These are phyloP conservation scores for Prunus salicina DNA, from an alignment of 306 rosid genomes.

Conservation along the genomic window DNA sequence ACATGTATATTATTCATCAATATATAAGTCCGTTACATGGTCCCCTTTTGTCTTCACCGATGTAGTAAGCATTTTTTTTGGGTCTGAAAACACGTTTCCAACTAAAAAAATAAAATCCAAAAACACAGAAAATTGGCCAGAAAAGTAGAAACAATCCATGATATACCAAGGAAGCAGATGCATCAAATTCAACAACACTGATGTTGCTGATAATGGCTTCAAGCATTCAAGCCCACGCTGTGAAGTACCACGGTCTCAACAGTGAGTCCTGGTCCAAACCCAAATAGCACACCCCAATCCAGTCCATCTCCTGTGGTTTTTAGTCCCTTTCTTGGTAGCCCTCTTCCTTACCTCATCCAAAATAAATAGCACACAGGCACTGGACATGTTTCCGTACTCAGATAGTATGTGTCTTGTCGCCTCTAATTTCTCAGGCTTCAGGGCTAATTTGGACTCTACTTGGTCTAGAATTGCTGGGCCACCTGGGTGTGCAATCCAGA, in stretches of 20 bases:
- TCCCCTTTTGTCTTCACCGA: neutral
- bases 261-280: conserved; percentile 76
- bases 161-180: neutral
- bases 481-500: conserved; percentile 65
- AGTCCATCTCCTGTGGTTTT: conserved; percentile 51
- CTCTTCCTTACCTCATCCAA: conserved; percentile 61
- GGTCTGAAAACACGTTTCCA: neutral
- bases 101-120: neutral
- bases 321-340: conserved; percentile 40
- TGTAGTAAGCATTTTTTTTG: too few species aligned
- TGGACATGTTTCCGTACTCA: conserved; percentile 71
- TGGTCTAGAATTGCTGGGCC: conserved; percentile 57
- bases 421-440: conserved; percentile 43
- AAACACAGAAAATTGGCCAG: neutral
- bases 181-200: neutral
- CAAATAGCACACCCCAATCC: conserved; percentile 73
- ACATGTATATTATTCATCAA: conserved; percentile 5
- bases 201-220: neutral
- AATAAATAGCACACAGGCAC: conserved; percentile 71
- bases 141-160: neutral
- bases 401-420: conserved; percentile 55
- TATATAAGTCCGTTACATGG: neutral
- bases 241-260: conserved; percentile 62
- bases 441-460: conserved; percentile 40
- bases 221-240: conserved; percentile 27